Conservation (phyloP, 176 grass and related monocot species). For the Eremochloa ophiuroides region DNA sequence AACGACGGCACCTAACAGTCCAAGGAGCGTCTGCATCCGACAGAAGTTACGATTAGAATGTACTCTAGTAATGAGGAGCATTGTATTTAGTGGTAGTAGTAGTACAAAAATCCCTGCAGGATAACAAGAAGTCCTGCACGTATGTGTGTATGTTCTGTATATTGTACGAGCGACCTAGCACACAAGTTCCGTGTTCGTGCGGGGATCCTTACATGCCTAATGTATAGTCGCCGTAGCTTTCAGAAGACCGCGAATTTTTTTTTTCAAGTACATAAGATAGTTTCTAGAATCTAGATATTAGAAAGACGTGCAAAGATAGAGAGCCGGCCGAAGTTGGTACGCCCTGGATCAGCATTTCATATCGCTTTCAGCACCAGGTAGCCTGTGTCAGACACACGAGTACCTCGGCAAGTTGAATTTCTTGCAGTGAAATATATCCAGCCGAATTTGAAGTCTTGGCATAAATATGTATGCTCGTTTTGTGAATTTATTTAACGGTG, state of each 20-base stretch:
- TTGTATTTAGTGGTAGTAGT: not conserved
- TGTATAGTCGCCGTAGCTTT: not conserved
- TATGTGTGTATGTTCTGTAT: not conserved
- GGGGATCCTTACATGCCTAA: not conserved
- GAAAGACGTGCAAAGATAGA: not conserved
- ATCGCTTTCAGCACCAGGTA: too few species aligned
- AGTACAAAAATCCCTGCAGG: not conserved
- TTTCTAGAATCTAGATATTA: not conserved
- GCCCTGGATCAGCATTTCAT: not conserved
- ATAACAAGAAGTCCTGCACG: not conserved
- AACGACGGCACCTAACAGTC: not conserved
- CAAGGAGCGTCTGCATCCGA: not conserved
- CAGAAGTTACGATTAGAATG: not conserved
- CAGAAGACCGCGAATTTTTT: not conserved
- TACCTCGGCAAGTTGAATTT: too few species aligned
- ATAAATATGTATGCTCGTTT: too few species aligned
- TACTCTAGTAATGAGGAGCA: too few species aligned
- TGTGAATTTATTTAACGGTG: too few species aligned
- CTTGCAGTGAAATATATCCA: too few species aligned
- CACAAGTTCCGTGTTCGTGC: not conserved
- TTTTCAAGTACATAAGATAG: not conserved
- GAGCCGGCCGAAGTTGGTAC: not conserved
- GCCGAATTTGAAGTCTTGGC: too few species aligned
- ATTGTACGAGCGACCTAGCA: not conserved
- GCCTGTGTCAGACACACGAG: too few species aligned